Evolutionary conservation across 1,284 basidiomycete genomes (phyloP), one percentile per base, ranked within the genome.

Genomic region (Ceratobasidium sp.): DNA sequence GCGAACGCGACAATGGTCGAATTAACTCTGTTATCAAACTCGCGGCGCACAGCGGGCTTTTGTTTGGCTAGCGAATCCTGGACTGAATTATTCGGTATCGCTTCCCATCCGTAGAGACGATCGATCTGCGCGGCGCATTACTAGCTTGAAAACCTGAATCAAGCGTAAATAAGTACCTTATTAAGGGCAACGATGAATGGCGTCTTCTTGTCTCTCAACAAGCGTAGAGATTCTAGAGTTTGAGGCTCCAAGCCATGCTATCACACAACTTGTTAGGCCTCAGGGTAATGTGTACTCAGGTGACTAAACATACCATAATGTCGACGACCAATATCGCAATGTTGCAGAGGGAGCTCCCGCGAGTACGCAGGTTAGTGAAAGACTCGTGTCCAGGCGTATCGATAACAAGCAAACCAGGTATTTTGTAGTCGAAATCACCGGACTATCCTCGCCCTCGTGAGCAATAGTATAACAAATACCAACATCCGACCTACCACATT

Each of bases 341-440:
- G 87, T 99, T 99, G 88, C 98, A 99, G 42, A 99, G 89, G 26
- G 97, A 99, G 81, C 95, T 97, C 84, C 98, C 98, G 86, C 98
- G 94, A 40, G 95, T 93, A 77, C 98, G 95, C 84, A 99, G 86
- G 85, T 99, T 99, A 28, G 97, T 97, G 90, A 99, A 99, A 7
- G 97, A 99, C 87, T 99, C 98, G 92, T 99, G 98, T 80, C 98
- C 98, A 75, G 98, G 98, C 2, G 98, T 99, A 86, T 99, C 98
- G 83, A 99, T 99, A 84, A 99, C 87, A 78, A 99, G 90, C 39
- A 99, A 90, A 86, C 98, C 98, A 46, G 98, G 98, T 79, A 99
- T 93, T 86, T 99, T 97, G 90, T 97, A 98, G 83, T 99, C 95
- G 86, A 95, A 93, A 49, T 86, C 86, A 79, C 92, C 92, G 81